These are phyloP conservation scores for Candida gigantensis DNA, from an alignment of 1,139 yeast species.

Conservation along the genomic window DNA sequence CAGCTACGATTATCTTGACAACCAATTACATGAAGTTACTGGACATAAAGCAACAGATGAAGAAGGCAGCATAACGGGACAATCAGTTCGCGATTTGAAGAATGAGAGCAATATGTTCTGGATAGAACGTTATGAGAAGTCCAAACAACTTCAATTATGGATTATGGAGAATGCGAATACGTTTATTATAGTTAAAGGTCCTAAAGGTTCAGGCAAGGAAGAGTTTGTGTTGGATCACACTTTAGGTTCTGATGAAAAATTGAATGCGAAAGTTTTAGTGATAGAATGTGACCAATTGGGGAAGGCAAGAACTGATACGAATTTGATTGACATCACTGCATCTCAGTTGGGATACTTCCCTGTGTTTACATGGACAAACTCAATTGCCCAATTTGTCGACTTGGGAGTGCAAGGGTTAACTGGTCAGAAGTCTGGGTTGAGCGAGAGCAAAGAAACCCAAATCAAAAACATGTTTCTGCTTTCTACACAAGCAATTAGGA, in stretches of 20 bases:
- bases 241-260: constrained; percentile 43
- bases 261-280: constrained; percentile 58
- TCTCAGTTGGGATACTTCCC: constrained; percentile 87
- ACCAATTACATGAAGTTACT: constrained; percentile 20
- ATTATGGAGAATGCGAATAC: constrained; percentile 78
- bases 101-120: constrained; percentile 48
- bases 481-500: constrained; percentile 70
- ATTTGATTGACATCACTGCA: constrained; percentile 68
- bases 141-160: constrained; percentile 74
- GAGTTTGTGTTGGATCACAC: constrained; percentile 76
- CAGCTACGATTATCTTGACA: constrained; percentile 32
- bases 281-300: constrained; percentile 78
- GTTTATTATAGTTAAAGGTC: constrained; percentile 87
- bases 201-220: constrained; percentile 90
- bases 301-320: constrained; percentile 73
- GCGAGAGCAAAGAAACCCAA: constrained; percentile 84
- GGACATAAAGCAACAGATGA: constrained; percentile 17
- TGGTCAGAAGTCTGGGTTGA: constrained; percentile 90
- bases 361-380: constrained; percentile 88
- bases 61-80: not conserved
- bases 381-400: constrained; percentile 77
- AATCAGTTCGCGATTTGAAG: constrained; percentile 11
- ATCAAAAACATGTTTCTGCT: constrained; percentile 78
- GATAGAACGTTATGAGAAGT: constrained; percentile 70
- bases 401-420: constrained; percentile 86